Evolutionary conservation across 257 asterid species (phyloP), one percentile per base, ranked within the genome.

Genomic region (Marsdenia floribunda): DNA sequence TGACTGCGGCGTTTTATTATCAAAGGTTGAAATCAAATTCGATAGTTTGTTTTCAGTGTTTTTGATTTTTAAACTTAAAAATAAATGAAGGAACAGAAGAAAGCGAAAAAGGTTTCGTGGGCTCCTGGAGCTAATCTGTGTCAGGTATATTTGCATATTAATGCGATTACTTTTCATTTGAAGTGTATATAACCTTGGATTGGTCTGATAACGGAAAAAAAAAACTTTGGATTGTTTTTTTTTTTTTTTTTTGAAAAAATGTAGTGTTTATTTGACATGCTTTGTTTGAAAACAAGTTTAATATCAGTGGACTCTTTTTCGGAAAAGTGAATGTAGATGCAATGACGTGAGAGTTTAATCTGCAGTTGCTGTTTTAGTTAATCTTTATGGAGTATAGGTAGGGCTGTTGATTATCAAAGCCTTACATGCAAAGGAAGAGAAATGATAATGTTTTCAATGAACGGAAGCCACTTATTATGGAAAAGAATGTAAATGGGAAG

Each of bases 91-190:
- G 63, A 49, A 21, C 42, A 49, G 75, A 26, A 71, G 65, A 52
- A 33, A 19, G 46, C 4, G 18, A 71, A 71, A 29, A 49, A 22
- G 64, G 65, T 52, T 33, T 52, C 75, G 5, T 71, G 75, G 75
- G 75, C 75, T 26, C 4, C 65, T 33, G 75, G 75, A 52, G 61
- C 75, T 71, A 71, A 71, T 26, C 75, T 53, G 18, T 52, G 64
- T 52, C 65, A 71, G 75, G 75, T 71, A 70, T 71, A 19, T 44
- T 11, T 70, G 74, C 24, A 50, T 14, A 5, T 52, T 55, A 33
- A 29, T 8, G n/a, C 26, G 13, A 26, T 33, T 19, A 1, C 0
- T 29, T 35, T 19, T 71, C 5, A 13, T 54, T 35, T 22, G 0
- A 5, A 12, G 60, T 52, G 49, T 47, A 3, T 50, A 70, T 47